Evolutionary conservation across 2,329 filamentous ascomycete genomes (phyloP), one percentile per base, ranked within the genome.

Genomic region (Fusarium metavorans): DNA sequence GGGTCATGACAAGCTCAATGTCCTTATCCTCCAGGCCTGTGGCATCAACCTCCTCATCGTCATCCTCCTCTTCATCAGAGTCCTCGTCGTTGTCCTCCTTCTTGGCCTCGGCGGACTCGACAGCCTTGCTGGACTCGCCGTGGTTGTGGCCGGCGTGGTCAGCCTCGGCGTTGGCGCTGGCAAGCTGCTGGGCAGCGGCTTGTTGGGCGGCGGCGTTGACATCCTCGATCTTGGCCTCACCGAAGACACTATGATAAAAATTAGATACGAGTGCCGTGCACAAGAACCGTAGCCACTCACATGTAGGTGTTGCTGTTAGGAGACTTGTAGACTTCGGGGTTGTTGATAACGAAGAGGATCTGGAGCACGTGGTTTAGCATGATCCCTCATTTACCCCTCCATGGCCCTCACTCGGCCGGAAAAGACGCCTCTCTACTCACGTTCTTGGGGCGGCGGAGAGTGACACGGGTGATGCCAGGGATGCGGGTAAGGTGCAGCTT

Each of bases 181-280:
- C 95, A 80, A 99, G 94, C 88, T 98, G 95, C 88, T 97, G 94
- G 80, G 96, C 96, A 81, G 97, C 97, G 79, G 94, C 95, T 81
- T 96, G 94, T 89, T 98, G 97, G 82, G 96, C 96, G 84, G 96
- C 94, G 81, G 97, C 97, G 93, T 98, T 99, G 82, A 98, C 91
- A 87, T 99, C 97, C 92, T 99, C 97, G 78, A 99, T 98, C 94
- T 99, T 99, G 84, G 97, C 97, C 91, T 99, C 97, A 86, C 97
- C 97, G 85, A 99, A 99, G 87, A 98, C 97, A 88, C 96, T 98
- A 80, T 68, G n/a, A 23, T 9, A 52, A 50, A 72, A 64, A 54
- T 64, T 34, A 70, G 52, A 54, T 18, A 32, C 3, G 8, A 35
- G 20, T 43, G 23, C 27, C 25, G 23, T 30, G 23, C 10, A 3